These are phyloP conservation scores for Fragaria nilgerrensis DNA, from an alignment of 306 rosid genomes.

Conservation along the genomic window DNA sequence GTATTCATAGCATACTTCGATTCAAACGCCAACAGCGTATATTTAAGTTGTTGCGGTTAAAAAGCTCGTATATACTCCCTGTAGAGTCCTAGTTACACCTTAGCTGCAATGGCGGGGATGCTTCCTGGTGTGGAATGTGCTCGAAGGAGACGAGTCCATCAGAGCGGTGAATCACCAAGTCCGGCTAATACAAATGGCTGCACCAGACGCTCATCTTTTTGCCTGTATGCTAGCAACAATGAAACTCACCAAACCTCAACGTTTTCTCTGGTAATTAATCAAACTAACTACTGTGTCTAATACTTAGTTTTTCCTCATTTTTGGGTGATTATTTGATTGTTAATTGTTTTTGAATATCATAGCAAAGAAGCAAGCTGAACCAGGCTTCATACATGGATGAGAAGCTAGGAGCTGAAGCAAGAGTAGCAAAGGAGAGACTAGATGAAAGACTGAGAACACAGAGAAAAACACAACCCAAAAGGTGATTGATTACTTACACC, in stretches of 20 bases:
- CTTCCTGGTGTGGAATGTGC: conserved; percentile 97
- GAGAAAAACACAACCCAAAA: conserved; percentile 27
- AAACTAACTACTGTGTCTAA: background rate
- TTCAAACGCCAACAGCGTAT: background rate
- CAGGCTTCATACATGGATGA: conserved; percentile 38
- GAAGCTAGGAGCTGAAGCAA: conserved; percentile 58
- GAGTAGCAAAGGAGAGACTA: conserved; percentile 71
- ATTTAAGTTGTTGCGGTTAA: background rate
- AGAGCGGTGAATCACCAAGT: conserved; percentile 38
- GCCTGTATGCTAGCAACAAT: conserved; percentile 52
- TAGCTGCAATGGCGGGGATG: conserved; percentile 61
- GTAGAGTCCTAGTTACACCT: background rate
- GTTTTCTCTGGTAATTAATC: conserved; percentile 35
- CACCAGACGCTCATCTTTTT: conserved; percentile 51
- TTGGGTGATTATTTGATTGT: background rate
- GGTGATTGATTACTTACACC: conserved; percentile 14
- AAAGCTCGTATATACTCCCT: background rate
- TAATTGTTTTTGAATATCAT: background rate
- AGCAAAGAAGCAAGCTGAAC: conserved; percentile 40
- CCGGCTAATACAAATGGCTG: conserved; percentile 27
- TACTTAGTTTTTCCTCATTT: background rate
- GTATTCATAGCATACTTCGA: no score
- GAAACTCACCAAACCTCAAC: conserved; percentile 40
- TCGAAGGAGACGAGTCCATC: conserved; percentile 69
- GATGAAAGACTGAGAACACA: conserved; percentile 61